Evolutionary conservation across 306 rosid species (phyloP).

Genomic region (Trifolium repens): DNA sequence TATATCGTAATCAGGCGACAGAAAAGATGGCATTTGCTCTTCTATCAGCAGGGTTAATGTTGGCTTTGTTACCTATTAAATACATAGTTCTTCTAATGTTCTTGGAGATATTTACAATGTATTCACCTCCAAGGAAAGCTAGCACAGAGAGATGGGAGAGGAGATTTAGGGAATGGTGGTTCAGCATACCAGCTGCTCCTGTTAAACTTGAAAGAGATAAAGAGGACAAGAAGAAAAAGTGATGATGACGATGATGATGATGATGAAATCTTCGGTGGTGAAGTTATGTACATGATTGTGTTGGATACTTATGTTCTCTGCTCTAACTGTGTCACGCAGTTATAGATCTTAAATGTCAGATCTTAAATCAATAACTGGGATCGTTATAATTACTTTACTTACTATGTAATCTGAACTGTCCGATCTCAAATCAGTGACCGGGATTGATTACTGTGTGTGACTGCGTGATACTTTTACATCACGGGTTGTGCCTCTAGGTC

Average conservation of each 20-base stretch:
- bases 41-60: constrained; percentile 54
- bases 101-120: constrained; percentile 73
- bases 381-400: not conserved
- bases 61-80: constrained; percentile 68
- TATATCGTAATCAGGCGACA: constrained; percentile 68
- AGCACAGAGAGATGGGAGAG: constrained; percentile 82
- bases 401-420: not conserved
- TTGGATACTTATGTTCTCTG: constrained; percentile 4
- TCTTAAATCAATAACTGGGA: not conserved
- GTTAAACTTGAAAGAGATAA: constrained; percentile 80
- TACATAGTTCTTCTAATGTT: constrained; percentile 63
- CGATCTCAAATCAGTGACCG: not conserved
- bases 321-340: not conserved
- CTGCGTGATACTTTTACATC: not conserved
- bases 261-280: constrained; percentile 16
- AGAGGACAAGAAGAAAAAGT: constrained; percentile 85
- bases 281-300: constrained; percentile 39
- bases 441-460: not conserved
- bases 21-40: constrained; percentile 69
- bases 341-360: not conserved
- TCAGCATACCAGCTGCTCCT: constrained; percentile 99
- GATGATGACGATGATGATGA: constrained; percentile 55
- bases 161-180: constrained; percentile 97
- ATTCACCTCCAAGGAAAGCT: constrained; percentile 76
- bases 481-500: not conserved